A percentile compares a stretch with the other conserved stretches of the same genome.
Conservation (phyloP, 176 grass and related monocot genomes). For the Paspalum vaginatum region DNA sequence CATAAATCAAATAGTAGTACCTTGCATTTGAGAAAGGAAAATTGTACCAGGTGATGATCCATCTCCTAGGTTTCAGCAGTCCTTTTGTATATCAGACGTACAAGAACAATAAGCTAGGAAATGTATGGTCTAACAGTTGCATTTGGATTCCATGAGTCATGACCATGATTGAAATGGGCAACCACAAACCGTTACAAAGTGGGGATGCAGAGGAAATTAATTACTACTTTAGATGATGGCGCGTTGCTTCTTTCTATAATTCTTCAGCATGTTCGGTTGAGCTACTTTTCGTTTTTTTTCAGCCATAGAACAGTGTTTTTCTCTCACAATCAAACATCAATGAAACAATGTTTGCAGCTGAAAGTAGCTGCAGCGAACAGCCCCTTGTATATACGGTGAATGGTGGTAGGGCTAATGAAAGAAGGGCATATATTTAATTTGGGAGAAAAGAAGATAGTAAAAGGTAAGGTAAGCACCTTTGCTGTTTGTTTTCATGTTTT, state of each 20-base stretch:
- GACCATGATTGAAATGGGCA: not conserved
- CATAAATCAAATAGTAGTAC: not conserved
- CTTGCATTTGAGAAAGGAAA: not conserved
- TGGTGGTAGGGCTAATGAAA: conserved; percentile 34
- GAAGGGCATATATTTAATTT: not conserved
- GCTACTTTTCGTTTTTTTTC: no score
- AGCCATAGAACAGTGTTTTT: no score
- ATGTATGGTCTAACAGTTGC: not conserved
- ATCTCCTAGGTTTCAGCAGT: no score
- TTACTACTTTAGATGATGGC: not conserved
- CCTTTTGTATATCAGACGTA: no score
- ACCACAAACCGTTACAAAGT: conserved; percentile 8
- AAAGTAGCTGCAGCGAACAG: no score
- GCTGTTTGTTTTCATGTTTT: not conserved
- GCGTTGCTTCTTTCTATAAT: not conserved
- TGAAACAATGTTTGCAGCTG: no score
- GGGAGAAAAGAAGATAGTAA: not conserved
- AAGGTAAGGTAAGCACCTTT: not conserved
- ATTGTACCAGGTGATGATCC: no score
- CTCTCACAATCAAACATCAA: no score
- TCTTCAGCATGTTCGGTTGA: no score
- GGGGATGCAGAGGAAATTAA: not conserved
- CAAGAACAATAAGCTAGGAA: not conserved
- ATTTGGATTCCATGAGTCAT: not conserved
- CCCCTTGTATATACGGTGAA: conserved; percentile 41